Percentiles rank a stretch among this genome's conserved stretches.
Conservation (phyloP, 371 early-diverging fungal genomes). For the Circinella umbellata region DNA sequence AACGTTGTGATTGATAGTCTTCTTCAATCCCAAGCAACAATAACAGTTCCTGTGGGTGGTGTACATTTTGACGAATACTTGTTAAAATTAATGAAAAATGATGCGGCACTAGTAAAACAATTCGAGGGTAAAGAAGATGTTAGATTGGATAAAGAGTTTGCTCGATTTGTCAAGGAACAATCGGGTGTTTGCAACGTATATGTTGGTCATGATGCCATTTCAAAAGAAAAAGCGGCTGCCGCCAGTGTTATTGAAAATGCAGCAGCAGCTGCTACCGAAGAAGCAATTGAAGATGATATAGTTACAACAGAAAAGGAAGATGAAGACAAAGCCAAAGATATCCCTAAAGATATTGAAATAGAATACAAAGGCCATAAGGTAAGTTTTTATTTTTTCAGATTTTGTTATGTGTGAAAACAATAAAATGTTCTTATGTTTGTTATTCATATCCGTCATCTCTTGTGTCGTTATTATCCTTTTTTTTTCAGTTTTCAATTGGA, state of each 20-base stretch:
- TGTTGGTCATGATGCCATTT: slow-evolving; percentile 41
- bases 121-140: slow-evolving; percentile 32
- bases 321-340: slow-evolving; percentile 21
- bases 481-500: slow-evolving; percentile 62
- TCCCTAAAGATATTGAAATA: slow-evolving; percentile 48
- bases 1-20: slow-evolving; percentile 75
- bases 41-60: slow-evolving; percentile 73
- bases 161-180: slow-evolving; percentile 61
- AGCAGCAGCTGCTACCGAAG: slow-evolving; percentile 43
- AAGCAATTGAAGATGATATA: slow-evolving; percentile 34
- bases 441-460: not conserved
- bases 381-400: not conserved
- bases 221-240: slow-evolving; percentile 34
- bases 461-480: not conserved
- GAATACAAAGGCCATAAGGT: slow-evolving; percentile 69
- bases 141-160: slow-evolving; percentile 58
- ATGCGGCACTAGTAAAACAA: slow-evolving; percentile 57
- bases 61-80: slow-evolving; percentile 68
- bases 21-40: slow-evolving; percentile 61
- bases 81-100: slow-evolving; percentile 57
- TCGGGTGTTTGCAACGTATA: slow-evolving; percentile 61
- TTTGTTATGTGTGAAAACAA: no score
- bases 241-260: slow-evolving; percentile 27
- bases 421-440: no score
- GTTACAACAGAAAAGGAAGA: slow-evolving; percentile 28